Evolutionary conservation across 2,329 filamentous ascomycete species (phyloP), one percentile per base, ranked within the genome.

Genomic region (Dothideomycetes sp.): DNA sequence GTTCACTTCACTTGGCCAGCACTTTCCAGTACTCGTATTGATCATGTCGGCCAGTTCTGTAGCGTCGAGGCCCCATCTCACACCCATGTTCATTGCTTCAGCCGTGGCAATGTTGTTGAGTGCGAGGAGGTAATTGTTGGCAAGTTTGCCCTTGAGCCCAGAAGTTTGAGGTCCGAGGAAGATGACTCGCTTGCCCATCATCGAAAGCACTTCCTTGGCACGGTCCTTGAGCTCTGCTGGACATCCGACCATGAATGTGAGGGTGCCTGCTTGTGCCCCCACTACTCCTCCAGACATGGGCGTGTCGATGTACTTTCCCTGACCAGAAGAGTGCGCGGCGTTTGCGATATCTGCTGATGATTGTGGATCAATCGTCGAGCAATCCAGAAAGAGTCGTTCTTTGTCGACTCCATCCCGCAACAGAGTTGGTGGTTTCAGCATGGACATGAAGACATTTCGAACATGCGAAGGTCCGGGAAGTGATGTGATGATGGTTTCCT

Each of bases 261-360:
- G 69, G 0, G 86, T 88, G 23, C 83, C 91, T 10, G 86, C 86
- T 5, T 78, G 71, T 9, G 91, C 91, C 30, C 89, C 91, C 4
- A 96, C 86, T 0, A 95, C 88, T 36, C 91, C 91, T 33, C 91
- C 91, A 0, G 89, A 96, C 82, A 98, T 94, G 31, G 91, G 91
- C 3, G 91, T 89, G 58, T 98, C 91, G 44, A 95, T 80, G 56
- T 96, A 95, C 38, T 71, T 73, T 39, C 84, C 84, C 56, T 82
- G 74, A 1, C 75, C 70, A 1, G 77, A 76, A 4, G 74, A 73
- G 43, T 70, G 74, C 2, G 93, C 80, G 17, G 73, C 71, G 46
- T 78, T 70, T 16, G 87, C 86, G 4, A 96, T 81, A 49, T 78
- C 73, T 27, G 77, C 77, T 1, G 88, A 95, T 2, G 87, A 85